A percentile compares a stretch with the other conserved stretches of the same genome.
Evolutionary conservation across 2,329 filamentous ascomycete species (phyloP).

Genomic region (Metarhizium robertsii): DNA sequence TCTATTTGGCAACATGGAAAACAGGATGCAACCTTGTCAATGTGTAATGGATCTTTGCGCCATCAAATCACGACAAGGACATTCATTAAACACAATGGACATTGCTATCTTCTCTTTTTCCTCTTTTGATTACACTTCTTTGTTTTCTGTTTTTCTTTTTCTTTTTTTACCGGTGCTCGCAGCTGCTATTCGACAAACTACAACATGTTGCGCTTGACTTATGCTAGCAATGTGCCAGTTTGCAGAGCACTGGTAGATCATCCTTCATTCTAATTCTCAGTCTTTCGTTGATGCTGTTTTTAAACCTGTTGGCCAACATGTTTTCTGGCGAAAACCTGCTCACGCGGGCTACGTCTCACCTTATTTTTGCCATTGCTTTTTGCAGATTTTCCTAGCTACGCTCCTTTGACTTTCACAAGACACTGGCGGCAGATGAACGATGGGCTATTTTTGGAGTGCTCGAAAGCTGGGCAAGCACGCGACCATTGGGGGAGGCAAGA

Average conservation of each 20-base stretch:
- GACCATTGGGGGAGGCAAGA: not conserved
- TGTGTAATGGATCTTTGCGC: not conserved
- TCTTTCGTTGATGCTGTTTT: not conserved
- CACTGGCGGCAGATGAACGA: not conserved
- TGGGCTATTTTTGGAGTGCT: not conserved
- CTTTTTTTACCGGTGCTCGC: not conserved
- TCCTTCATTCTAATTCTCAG: not conserved
- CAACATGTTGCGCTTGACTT: not conserved
- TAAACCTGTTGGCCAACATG: no score
- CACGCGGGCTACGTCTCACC: not conserved
- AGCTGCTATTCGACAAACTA: not conserved
- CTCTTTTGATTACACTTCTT: not conserved
- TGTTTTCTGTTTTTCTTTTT: not conserved
- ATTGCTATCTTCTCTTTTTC: not conserved
- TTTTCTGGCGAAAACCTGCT: not conserved
- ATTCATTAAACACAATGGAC: no score
- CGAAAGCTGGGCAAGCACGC: not conserved
- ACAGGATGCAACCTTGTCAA: not conserved
- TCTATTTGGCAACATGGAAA: slow-evolving; percentile 8
- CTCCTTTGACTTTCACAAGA: not conserved
- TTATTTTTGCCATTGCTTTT: not conserved
- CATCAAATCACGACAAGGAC: not conserved
- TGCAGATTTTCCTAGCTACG: not conserved
- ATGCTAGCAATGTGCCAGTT: not conserved
- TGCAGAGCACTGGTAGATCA: not conserved